These are phyloP conservation scores for Perkinsela sp. DNA, from an alignment of 208 protist species.

Conservation along the genomic window DNA sequence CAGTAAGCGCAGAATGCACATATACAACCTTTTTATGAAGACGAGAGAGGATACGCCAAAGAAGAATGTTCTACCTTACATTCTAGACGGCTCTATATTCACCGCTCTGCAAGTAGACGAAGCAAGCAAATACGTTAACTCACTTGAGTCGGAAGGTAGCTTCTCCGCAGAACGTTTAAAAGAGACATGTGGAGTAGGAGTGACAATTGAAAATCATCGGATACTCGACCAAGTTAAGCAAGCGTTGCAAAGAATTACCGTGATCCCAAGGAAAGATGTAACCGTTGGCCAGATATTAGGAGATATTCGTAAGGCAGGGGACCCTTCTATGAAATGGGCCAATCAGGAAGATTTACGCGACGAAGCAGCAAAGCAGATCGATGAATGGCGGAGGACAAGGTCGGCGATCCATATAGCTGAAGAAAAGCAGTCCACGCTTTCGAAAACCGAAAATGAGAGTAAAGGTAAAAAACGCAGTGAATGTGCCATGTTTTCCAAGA, in stretches of 20 bases:
- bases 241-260: neutral
- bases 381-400: too few species aligned
- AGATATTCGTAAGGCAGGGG: neutral
- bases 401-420: neutral
- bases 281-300: neutral
- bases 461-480: neutral
- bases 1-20: neutral
- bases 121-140: neutral
- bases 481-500: neutral
- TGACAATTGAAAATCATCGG: neutral
- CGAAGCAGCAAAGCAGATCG: neutral
- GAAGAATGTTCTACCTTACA: neutral
- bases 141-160: neutral
- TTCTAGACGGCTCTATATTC: neutral
- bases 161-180: conserved; percentile 1
- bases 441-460: neutral
- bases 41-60: neutral
- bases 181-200: neutral
- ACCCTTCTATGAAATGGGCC: conserved; percentile 1
- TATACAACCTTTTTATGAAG: neutral
- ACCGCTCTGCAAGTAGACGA: neutral
- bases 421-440: neutral
- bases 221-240: neutral
- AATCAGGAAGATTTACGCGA: neutral
- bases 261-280: neutral